These are phyloP conservation scores for Phoma sp. DNA, from an alignment of 2,329 filamentous ascomycete genomes.

Conservation along the genomic window DNA sequence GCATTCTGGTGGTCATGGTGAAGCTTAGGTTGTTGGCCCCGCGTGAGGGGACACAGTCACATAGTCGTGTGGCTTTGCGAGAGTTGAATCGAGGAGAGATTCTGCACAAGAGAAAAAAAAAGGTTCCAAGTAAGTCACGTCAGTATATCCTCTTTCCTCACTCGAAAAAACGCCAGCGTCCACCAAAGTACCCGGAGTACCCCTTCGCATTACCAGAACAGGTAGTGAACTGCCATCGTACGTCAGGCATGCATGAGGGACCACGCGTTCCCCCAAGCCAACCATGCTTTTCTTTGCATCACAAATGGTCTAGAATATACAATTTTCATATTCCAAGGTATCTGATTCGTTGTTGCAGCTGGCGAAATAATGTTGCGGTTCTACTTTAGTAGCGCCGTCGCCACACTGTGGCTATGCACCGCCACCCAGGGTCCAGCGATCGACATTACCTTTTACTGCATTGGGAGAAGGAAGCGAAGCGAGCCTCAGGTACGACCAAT, in stretches of 20 bases:
- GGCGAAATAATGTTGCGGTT: not conserved
- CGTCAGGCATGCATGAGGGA: conserved; percentile 12
- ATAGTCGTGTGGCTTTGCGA: not conserved
- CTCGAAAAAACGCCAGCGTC: too few species aligned
- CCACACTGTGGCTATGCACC: conserved; percentile 18
- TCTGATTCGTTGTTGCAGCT: conserved; percentile 5
- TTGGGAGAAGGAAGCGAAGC: not conserved
- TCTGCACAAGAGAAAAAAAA: not conserved
- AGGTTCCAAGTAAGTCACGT: too few species aligned
- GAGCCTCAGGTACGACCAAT: conserved; percentile 36
- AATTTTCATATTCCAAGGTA: not conserved
- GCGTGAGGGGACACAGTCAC: not conserved
- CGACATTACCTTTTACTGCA: conserved; percentile 14
- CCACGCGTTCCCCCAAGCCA: not conserved
- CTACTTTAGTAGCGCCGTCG: not conserved
- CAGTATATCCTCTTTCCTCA: too few species aligned
- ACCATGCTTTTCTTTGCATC: not conserved
- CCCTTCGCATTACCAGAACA: not conserved
- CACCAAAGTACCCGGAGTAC: not conserved
- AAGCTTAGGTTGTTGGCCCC: not conserved
- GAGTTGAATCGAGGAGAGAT: not conserved
- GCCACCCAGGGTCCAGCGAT: conserved; percentile 24
- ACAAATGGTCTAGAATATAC: conserved; percentile 7
- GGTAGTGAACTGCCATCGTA: conserved; percentile 6
- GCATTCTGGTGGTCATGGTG: conserved; percentile 3